A percentile compares a stretch with the other conserved stretches of the same genome.
Evolutionary conservation across 257 asterid species (phyloP).

Genomic region (Nicotiana attenuata): DNA sequence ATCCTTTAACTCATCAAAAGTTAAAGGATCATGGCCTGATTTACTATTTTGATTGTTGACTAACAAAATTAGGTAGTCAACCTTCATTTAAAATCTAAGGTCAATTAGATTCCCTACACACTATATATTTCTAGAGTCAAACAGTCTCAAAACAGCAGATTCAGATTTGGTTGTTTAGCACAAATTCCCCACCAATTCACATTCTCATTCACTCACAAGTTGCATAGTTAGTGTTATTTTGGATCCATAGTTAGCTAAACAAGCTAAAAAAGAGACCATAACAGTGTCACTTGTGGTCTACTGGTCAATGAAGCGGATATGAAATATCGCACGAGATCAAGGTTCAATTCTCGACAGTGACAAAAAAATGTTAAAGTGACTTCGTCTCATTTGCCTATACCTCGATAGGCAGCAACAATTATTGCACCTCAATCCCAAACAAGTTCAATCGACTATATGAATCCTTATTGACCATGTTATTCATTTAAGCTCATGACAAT

Average conservation of each 20-base stretch:
- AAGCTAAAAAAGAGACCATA: not conserved
- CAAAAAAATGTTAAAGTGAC: too few species aligned
- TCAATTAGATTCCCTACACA: slow-evolving; percentile 23
- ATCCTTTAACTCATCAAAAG: too few species aligned
- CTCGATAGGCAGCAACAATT: not conserved
- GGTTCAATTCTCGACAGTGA: not conserved
- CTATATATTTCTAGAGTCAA: not conserved
- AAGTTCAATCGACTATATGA: not conserved
- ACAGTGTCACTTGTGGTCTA: not conserved
- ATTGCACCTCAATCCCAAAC: not conserved
- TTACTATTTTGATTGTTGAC: too few species aligned
- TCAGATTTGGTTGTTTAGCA: not conserved
- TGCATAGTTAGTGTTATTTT: not conserved
- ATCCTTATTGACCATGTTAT: not conserved
- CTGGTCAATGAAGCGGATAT: not conserved
- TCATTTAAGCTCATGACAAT: not conserved
- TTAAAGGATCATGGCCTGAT: too few species aligned
- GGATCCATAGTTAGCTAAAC: too few species aligned
- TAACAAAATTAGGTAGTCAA: too few species aligned
- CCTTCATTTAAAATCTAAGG: too few species aligned
- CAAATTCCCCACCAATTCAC: too few species aligned
- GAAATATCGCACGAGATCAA: not conserved
- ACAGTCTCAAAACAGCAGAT: not conserved
- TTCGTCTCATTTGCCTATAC: not conserved
- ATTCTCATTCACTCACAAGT: not conserved